Base-by-base conservation (phyloP, 768 basidiomycete genomes). In the Paxillus ammoniavirescens region DNA sequence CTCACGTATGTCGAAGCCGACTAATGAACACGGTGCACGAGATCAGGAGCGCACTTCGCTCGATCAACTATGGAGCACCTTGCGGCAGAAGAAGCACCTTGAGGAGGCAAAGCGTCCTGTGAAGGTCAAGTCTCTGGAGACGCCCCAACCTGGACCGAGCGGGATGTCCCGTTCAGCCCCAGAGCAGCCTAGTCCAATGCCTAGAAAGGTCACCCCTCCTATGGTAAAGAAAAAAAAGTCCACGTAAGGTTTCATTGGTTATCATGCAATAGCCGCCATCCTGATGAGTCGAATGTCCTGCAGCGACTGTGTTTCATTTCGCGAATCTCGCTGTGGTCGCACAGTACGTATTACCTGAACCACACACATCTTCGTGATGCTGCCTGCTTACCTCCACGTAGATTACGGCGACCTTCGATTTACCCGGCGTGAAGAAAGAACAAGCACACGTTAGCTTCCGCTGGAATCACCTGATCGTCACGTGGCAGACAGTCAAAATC, bases 401-500 rank as follows among this genome's bases (percentile, higher is more conserved):
- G 64, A 79, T 87, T 44, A 83, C 83, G 21, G 86, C 84, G 21
- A 87, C 80, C 47, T 88, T 89, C 65, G 85, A 89, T 54, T 72
- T 91, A 61, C 77, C 78, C 3, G 84, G 86, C 28, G 80, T 90
- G 41, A 76, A 75, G 62, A 90, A 89, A 65, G 79, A 88, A 53
- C 82, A 90, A 55, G 80, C 89, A 51, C 87, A 90, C 58, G 83
- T 91, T 62, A 88, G 82, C 64, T 90, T 81, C 60, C 85, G 86
- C 49, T 76, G 78, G 49, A 71, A 79, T 58, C 73, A 80, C 42
- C 72, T 91, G 9, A 74, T 86, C 36, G 75, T 91, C 37, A 85
- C 81, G 15, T 91, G 88, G 88, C 76, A 79, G 54, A 78, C 75
- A 9, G 74, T 81, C 51, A 82, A 80, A 59, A 74, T 82, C 46